A percentile compares a stretch with the other conserved stretches of the same genome.
Conservation (phyloP, 2,329 filamentous ascomycete species). For the Aspergillus quadricinctus region DNA sequence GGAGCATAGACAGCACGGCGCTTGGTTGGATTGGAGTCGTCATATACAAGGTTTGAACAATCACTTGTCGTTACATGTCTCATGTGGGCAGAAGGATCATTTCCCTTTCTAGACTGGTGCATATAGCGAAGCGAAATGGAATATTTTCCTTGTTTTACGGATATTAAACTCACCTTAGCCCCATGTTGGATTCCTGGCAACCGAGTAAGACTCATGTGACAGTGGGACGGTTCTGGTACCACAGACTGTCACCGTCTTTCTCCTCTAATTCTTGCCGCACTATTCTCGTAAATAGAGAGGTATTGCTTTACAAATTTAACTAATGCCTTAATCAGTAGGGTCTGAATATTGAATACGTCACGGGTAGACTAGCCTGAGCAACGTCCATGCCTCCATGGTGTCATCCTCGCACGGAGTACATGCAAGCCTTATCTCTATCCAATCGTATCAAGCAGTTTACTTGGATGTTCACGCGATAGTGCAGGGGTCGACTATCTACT, state of each 20-base stretch:
- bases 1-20: constrained; percentile 1
- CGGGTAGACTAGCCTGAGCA: no score
- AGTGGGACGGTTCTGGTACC: neutral
- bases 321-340: neutral
- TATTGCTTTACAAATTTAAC: neutral
- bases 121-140: neutral
- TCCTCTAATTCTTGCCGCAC: neutral
- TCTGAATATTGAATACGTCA: neutral
- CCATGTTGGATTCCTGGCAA: neutral
- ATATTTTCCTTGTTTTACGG: neutral
- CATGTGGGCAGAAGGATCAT: constrained; percentile 1
- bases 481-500: constrained; percentile 2
- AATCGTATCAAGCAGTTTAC: neutral
- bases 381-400: no score
- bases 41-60: neutral
- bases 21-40: neutral
- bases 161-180: neutral
- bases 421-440: constrained; percentile 6
- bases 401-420: neutral
- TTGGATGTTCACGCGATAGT: neutral
- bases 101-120: neutral
- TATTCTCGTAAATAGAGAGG: neutral
- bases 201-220: neutral
- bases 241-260: no score
- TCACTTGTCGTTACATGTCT: neutral